Evolutionary conservation across 2,329 filamentous ascomycete species (phyloP), one percentile per base, ranked within the genome.

Genomic region (Talaromyces rugulosus): DNA sequence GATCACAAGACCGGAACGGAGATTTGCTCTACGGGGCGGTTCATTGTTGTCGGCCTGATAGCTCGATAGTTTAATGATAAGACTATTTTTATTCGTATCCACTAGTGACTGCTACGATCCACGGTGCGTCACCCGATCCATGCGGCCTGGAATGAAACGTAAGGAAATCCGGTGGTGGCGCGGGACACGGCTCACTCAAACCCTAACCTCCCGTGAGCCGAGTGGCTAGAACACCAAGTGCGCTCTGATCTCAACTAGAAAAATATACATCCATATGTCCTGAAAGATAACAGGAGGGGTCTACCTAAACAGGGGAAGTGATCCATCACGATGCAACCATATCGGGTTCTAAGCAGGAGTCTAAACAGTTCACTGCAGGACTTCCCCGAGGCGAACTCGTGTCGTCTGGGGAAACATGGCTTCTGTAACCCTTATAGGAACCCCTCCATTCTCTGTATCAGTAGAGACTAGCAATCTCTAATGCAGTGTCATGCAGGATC

Each of bases 1-100:
- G 65, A 66, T 67, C 64, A 66, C 61, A 61, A 36, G 64, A 67
- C 62, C 64, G 64, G 64, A 30, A 60, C 61, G 61, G 61, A 55
- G 56, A 53, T 47, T 58, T 36, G 58, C 33, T 59, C 44, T 47
- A 47, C 44, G 44, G 40, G 28, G 5, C 28, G 7, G 50, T 53
- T 31, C 18, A 31, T 53, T 47, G 23, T 40, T 18, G 7, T 47
- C 11, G 44, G 44, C 8, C 44, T 23, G 44, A 47, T 27, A 47
- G 11, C 18, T 47, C 8, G 11, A 30, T 31, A 30, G 11, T 33
- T 31, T 53, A n/a, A 16, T 16, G 50, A 53, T 53, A 53, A 53
- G 50, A 18, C 30, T 53, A 28, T 18, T 53, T 28, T 31, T 53
- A 30, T 18, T 31, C 11, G 30, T 53, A 53, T 16, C 30, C 30